Percentiles rank a stretch among this genome's conserved stretches.
These are phyloP conservation scores for Monosporascus sp. DNA, from an alignment of 2,329 filamentous ascomycete species.

Conservation along the genomic window DNA sequence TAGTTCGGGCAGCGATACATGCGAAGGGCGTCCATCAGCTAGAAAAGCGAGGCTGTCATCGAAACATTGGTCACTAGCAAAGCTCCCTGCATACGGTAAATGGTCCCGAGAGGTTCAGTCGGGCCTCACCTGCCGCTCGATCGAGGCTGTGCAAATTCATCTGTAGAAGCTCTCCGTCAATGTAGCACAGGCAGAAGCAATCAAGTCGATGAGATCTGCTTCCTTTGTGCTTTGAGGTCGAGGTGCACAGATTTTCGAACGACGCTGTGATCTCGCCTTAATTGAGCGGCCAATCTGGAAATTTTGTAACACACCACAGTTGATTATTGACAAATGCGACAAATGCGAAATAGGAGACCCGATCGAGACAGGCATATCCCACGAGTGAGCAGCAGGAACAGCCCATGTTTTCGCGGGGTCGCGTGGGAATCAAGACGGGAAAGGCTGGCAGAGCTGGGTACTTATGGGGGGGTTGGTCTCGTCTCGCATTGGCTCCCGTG, in stretches of 20 bases:
- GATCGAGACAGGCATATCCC: background rate
- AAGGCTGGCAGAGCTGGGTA: background rate
- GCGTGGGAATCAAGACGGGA: background rate
- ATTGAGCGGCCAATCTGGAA: too few species aligned
- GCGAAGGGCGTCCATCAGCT: background rate
- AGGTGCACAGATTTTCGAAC: background rate
- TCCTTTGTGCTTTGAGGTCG: background rate
- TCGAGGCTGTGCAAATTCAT: background rate
- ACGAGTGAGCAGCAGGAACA: background rate
- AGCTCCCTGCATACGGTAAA: background rate
- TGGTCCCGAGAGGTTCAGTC: background rate
- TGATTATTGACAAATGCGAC: background rate
- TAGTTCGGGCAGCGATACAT: background rate
- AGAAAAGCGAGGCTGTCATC: background rate
- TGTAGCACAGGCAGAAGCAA: background rate
- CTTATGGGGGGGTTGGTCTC: background rate
- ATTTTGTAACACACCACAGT: background rate
- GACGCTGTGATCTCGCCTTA: background rate
- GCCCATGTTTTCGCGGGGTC: background rate
- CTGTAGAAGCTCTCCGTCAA: background rate
- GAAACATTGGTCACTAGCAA: background rate
- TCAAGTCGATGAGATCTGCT: background rate
- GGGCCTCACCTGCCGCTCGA: background rate
- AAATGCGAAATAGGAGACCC: background rate
- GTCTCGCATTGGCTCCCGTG: background rate